A percentile compares a stretch with the other conserved stretches of the same genome.
These are phyloP conservation scores for Ascosphaera aggregata DNA, from an alignment of 2,329 filamentous ascomycete genomes.

Conservation along the genomic window DNA sequence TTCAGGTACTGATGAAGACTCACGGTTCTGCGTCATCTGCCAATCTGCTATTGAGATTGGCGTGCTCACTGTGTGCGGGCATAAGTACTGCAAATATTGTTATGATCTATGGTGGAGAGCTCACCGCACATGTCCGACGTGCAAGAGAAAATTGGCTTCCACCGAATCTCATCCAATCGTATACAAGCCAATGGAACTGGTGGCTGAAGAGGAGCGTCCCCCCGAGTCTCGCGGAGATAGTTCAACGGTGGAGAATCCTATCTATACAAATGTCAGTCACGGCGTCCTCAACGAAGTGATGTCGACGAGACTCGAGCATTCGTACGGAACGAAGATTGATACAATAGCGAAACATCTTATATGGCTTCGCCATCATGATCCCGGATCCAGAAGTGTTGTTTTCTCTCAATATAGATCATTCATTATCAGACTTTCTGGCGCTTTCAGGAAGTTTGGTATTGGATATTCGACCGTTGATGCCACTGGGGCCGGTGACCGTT, in stretches of 20 bases:
- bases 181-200: constrained; percentile 52
- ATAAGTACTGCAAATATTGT: constrained; percentile 80
- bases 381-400: constrained; percentile 75
- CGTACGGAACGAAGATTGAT: constrained; percentile 80
- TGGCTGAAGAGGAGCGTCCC: constrained; percentile 32
- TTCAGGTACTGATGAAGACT: constrained; percentile 33
- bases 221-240: constrained; percentile 3
- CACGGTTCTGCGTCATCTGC: constrained; percentile 69
- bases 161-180: constrained; percentile 67
- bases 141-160: constrained; percentile 43
- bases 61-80: constrained; percentile 54
- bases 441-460: constrained; percentile 50
- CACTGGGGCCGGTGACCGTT: constrained; percentile 44
- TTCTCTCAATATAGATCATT: constrained; percentile 84
- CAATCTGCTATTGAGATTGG: constrained; percentile 49
- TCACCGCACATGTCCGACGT: constrained; percentile 60
- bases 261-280: constrained; percentile 57
- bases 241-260: constrained; percentile 21
- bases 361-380: constrained; percentile 65
- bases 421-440: constrained; percentile 45
- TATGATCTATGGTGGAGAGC: constrained; percentile 54
- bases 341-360: constrained; percentile 58
- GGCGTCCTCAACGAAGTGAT: constrained; percentile 58
- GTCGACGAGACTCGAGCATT: constrained; percentile 47
- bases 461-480: constrained; percentile 47